These are phyloP conservation scores for Agarophyton chilense DNA, from an alignment of 23 red algal species.

Conservation along the genomic window DNA sequence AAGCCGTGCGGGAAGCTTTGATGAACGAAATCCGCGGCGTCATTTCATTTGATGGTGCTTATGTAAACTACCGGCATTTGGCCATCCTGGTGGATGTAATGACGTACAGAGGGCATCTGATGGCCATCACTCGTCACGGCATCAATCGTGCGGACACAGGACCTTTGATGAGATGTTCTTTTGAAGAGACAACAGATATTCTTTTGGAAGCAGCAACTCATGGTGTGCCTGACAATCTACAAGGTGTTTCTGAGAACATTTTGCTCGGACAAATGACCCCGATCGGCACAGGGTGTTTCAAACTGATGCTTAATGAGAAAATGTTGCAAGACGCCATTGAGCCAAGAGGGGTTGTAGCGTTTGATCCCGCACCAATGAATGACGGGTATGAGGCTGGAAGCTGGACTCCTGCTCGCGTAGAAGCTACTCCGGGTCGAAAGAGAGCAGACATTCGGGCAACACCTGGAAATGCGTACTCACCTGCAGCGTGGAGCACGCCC, in stretches of 20 bases:
- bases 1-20: constrained; percentile 85
- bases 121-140: constrained; percentile 91
- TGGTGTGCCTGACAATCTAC: constrained; percentile 77
- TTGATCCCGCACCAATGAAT: constrained; percentile 21
- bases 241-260: constrained; percentile 91
- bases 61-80: constrained; percentile 96
- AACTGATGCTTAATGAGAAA: constrained; percentile 83
- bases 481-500: constrained; percentile 53
- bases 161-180: constrained; percentile 89
- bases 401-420: background rate
- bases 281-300: constrained; percentile 94
- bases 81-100: constrained; percentile 92
- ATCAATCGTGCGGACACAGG: constrained; percentile 91
- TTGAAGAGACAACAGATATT: constrained; percentile 99
- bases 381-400: constrained; percentile 12
- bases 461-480: constrained; percentile 73
- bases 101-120: constrained; percentile 95
- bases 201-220: constrained; percentile 82
- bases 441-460: constrained; percentile 50
- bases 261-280: constrained; percentile 93
- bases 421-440: constrained; percentile 63
- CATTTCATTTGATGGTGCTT: constrained; percentile 96
- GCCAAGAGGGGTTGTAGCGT: constrained; percentile 9
- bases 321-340: constrained; percentile 74
- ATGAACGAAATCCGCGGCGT: constrained; percentile 91